Percentiles rank a stretch among this genome's conserved stretches.
These are phyloP conservation scores for Backusella australiensis DNA, from an alignment of 192 early-diverging fungal species.

Conservation along the genomic window DNA sequence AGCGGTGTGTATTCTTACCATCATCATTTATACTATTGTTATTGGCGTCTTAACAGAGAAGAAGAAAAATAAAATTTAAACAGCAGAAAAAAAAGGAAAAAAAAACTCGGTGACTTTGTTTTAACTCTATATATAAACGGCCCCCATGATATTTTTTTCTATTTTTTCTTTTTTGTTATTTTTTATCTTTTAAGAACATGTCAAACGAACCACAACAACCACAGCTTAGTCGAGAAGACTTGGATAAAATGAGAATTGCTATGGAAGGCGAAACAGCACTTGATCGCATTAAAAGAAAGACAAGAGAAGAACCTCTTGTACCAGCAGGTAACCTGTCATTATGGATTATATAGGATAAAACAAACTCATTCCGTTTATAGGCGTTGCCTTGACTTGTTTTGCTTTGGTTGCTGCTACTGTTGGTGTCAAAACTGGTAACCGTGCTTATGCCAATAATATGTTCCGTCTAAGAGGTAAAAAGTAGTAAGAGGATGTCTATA, in stretches of 20 bases:
- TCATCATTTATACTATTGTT: slow-evolving; percentile 34
- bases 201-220: slow-evolving; percentile 1
- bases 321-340: slow-evolving; percentile 25
- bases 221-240: slow-evolving; percentile 14
- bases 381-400: slow-evolving; percentile 40
- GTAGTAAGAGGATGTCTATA: too few species aligned
- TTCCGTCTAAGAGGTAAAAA: slow-evolving; percentile 33
- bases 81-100: background rate
- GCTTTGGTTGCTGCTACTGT: slow-evolving; percentile 37
- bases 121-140: background rate
- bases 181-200: background rate
- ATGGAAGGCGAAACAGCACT: slow-evolving; percentile 28
- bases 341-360: too few species aligned
- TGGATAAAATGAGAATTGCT: slow-evolving; percentile 25
- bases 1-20: slow-evolving; percentile 29
- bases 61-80: slow-evolving; percentile 12
- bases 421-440: slow-evolving; percentile 32
- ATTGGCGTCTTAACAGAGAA: slow-evolving; percentile 27
- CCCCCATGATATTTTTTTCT: background rate
- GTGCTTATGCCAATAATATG: slow-evolving; percentile 39
- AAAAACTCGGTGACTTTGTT: background rate
- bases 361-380: background rate
- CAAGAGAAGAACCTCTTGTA: slow-evolving; percentile 38
- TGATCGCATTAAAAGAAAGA: slow-evolving; percentile 33
- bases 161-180: background rate